phyloP scores from a whole-genome alignment of 2,329 filamentous ascomycete genomes.

The Aspergillus intermedius region DNA sequence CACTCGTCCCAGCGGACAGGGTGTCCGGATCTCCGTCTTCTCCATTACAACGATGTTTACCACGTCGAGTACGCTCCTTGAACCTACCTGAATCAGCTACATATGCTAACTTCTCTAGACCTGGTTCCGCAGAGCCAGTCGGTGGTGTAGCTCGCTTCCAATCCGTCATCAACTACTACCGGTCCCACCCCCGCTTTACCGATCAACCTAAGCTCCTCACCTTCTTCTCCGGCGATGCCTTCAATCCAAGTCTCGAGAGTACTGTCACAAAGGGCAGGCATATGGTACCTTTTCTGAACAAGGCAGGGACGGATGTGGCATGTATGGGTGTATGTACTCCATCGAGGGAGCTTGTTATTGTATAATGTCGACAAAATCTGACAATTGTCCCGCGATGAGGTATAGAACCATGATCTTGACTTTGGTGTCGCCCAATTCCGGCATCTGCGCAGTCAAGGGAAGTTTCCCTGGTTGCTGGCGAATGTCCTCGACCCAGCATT shows the following conservation, averaged over 20 bases:
- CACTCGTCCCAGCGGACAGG: slow-evolving; percentile 38
- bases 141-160: slow-evolving; percentile 79
- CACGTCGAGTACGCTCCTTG: slow-evolving; percentile 59
- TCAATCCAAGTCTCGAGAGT: slow-evolving; percentile 84
- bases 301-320: slow-evolving; percentile 69
- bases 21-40: slow-evolving; percentile 65
- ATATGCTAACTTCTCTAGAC: slow-evolving; percentile 22
- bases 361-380: background rate
- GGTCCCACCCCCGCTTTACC: slow-evolving; percentile 52
- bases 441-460: slow-evolving; percentile 65
- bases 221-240: slow-evolving; percentile 86
- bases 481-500: slow-evolving; percentile 81
- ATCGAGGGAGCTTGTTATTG: background rate
- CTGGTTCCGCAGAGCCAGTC: slow-evolving; percentile 68
- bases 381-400: slow-evolving; percentile 7
- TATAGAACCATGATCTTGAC: slow-evolving; percentile 82
- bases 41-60: slow-evolving; percentile 94
- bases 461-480: slow-evolving; percentile 83
- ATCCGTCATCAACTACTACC: slow-evolving; percentile 69
- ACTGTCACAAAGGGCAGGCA: slow-evolving; percentile 84
- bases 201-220: slow-evolving; percentile 63
- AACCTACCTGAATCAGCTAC: background rate
- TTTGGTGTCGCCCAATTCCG: slow-evolving; percentile 79
- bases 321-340: slow-evolving; percentile 63
- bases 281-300: slow-evolving; percentile 81